These are phyloP conservation scores for Plantago major DNA, from an alignment of 257 asterid species.

Conservation along the genomic window DNA sequence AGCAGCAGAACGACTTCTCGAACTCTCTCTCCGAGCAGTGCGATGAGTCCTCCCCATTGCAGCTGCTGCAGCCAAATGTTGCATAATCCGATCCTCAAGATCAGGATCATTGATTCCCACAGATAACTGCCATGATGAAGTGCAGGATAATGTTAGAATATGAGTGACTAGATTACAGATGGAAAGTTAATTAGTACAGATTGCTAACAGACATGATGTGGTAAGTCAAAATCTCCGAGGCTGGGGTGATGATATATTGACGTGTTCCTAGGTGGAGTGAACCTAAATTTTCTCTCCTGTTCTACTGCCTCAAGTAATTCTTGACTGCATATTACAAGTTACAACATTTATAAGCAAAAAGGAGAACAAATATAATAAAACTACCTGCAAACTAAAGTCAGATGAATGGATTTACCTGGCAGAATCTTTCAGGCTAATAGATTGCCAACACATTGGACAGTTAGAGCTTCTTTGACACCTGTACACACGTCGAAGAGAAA, in stretches of 20 bases:
- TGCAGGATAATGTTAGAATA: conserved; percentile 12
- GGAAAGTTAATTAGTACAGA: conserved; percentile 7
- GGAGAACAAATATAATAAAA: conserved; percentile 13
- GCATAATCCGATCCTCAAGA: conserved; percentile 83
- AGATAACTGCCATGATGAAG: conserved; percentile 49
- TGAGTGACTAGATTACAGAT: conserved; percentile 6
- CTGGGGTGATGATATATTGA: conserved; percentile 70
- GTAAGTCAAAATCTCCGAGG: conserved; percentile 70
- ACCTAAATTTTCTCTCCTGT: conserved; percentile 58
- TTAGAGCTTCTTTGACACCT: conserved; percentile 98
- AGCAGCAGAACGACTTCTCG: conserved; percentile 50
- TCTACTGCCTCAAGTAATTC: conserved; percentile 89
- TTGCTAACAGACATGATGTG: conserved; percentile 46
- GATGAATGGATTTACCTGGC: conserved; percentile 38
- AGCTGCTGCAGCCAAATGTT: conserved; percentile 90
- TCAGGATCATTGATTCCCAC: conserved; percentile 58
- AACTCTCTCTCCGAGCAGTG: conserved; percentile 56
- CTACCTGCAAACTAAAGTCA: conserved; percentile 6
- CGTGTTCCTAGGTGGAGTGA: conserved; percentile 59
- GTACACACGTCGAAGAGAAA: conserved; percentile 18
- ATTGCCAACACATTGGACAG: conserved; percentile 98
- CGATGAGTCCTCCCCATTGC: conserved; percentile 83
- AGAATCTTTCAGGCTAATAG: conserved; percentile 79
- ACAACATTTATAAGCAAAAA: conserved; percentile 6
- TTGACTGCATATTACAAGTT: conserved; percentile 53